phyloP scores from a whole-genome alignment of 164 flowering plant species.

The Magnolia officinalis region DNA sequence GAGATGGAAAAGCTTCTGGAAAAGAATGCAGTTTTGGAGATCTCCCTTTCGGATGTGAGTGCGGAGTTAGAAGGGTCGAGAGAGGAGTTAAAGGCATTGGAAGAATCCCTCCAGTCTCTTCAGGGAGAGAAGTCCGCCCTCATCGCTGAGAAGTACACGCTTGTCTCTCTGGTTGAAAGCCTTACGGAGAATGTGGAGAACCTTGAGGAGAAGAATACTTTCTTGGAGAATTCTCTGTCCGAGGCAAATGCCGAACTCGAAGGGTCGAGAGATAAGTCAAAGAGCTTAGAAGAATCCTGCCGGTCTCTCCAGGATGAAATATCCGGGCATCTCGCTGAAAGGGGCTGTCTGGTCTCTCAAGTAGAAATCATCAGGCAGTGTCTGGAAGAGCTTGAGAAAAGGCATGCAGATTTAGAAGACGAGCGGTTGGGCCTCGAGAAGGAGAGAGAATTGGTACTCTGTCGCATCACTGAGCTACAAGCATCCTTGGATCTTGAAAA shows the following conservation, averaged over 20 bases:
- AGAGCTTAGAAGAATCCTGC: constrained; percentile 65
- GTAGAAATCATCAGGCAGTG: constrained; percentile 45
- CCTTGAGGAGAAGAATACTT: constrained; percentile 53
- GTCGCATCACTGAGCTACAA: constrained; percentile 51
- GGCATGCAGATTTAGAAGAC: constrained; percentile 48
- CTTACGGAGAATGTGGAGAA: constrained; percentile 58
- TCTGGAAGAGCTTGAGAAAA: constrained; percentile 51
- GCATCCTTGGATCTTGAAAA: constrained; percentile 43
- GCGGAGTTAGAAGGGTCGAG: constrained; percentile 44
- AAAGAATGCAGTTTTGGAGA: constrained; percentile 42
- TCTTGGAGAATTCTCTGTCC: constrained; percentile 60
- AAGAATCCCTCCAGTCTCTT: constrained; percentile 51
- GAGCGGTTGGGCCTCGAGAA: constrained; percentile 49
- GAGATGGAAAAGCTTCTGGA: constrained; percentile 47
- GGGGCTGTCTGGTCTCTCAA: constrained; percentile 38
- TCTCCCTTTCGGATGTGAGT: constrained; percentile 46
- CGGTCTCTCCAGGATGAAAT: constrained; percentile 57
- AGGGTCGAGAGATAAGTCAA: constrained; percentile 51
- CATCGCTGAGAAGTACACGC: constrained; percentile 54
- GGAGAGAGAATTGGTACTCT: constrained; percentile 45
- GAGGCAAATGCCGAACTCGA: constrained; percentile 64
- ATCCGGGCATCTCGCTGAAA: constrained; percentile 51
- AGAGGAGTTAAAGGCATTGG: constrained; percentile 42
- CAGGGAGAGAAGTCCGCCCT: constrained; percentile 59
- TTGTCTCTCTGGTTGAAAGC: constrained; percentile 59